Evolutionary conservation across 2,329 filamentous ascomycete genomes (phyloP), one percentile per base, ranked within the genome.

Genomic region (Ceratocystis eucalypticola): DNA sequence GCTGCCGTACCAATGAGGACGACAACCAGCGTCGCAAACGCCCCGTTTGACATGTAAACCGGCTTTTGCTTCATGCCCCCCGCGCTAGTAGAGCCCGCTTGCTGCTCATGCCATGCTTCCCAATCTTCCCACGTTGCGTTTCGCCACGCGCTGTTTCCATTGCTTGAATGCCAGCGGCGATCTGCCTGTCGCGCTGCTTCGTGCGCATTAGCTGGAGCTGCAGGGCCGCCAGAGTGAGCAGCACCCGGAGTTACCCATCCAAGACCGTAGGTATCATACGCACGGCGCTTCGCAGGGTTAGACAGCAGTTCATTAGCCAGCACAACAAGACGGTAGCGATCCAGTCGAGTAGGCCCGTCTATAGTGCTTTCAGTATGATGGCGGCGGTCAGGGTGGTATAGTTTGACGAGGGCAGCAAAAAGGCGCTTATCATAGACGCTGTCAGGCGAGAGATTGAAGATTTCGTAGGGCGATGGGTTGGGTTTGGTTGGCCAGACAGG

Each of bases 91-190:
- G n/a, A 17, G 28, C 22, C 53, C 15, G 28, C 53, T 28, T 67
- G 53, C 17, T 53, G 61, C 44, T 84, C 79, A 71, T 89, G 82
- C 86, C 88, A 96, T 57, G 81, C 81, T 77, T 96, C 90, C 92
- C 92, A 96, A 74, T 99, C 94, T 74, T 99, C 94, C 94, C 94
- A 99, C 0, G 94, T 97, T 0, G 91, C 94, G 74, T 97, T 97
- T 71, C 77, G 76, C 63, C 80, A 80, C 12, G 82, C 74, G 65
- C 76, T 81, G 28, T 78, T 78, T 0, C 79, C 65, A 30, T 33
- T 20, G n/a, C 30, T 61, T 15, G 76, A 71, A 45, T 81, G 78
- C 82, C 82, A 86, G 3, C 75, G 72, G 28, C 72, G 74, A 69
- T 84, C 78, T 17, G 76, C 74, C 2, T 74, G 70, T 48, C 79